Evolutionary conservation across 2,329 filamentous ascomycete species (phyloP), one percentile per base, ranked within the genome.

Genomic region (Nannizziopsis barbatae): DNA sequence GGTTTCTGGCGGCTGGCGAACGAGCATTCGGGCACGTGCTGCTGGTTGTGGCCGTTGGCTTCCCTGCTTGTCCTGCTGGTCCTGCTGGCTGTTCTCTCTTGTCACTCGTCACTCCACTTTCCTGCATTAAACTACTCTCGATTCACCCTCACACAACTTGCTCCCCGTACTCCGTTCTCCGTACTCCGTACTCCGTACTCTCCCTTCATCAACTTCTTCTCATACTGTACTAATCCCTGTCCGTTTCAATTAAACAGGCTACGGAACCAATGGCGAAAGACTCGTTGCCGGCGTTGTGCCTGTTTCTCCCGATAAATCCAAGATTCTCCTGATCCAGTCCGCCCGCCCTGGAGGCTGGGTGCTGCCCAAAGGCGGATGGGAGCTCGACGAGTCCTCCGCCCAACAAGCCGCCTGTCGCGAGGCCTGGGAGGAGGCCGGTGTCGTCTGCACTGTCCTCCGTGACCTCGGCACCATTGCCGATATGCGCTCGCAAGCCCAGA

Each of bases 351-450:
- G 86, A 65, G 86, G 86, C 60, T 98, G 92, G 92, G 92, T 98
- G 38, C 75, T 98, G 51, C 92, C 92, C 52, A 98, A 98, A 67
- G 92, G 92, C 62, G 92, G 92, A 52, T 98, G 92, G 89, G 92
- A 98, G 68, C 83, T 81, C 31, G 92, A 98, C 67, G 92, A 98
- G 70, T 79, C 82, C 53, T 92, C 86, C 54, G 80, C 84, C 53
- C 79, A 90, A 64, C 86, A 92, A 50, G 92, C 92, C 49, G 80
- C 80, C 69, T 83, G 74, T 74, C 75, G 92, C 57, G 92, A 98
- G 68, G 92, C 92, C 52, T 96, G 92, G 92, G 92, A 96, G 71
- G 92, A 96, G 71, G 92, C 89, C 37, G 92, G 92, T 60, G 93
- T 96, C 61, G 75, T 84, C 59, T 85, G 90, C 67, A 83, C 79